Evolutionary conservation across 106 monocot species (phyloP).

Genomic region (Dioscorea alata): DNA sequence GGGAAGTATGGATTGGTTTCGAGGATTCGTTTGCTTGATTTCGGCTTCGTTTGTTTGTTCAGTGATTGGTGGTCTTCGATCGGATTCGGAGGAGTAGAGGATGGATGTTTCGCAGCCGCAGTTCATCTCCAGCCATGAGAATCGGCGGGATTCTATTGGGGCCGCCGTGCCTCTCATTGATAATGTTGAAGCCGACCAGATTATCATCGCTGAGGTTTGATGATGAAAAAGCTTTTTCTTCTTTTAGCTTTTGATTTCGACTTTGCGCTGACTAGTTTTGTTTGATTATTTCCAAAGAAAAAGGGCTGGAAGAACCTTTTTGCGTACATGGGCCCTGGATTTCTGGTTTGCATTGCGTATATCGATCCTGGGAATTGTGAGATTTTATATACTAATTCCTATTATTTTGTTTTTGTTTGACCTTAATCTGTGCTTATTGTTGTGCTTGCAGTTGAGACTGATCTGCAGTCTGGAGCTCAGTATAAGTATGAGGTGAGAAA

Average conservation of each 20-base stretch:
- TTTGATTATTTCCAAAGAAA: constrained; percentile 20
- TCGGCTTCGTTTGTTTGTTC: too few relatives aligned
- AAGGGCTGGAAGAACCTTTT: constrained; percentile 92
- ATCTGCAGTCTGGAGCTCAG: constrained; percentile 82
- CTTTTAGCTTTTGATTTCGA: not conserved
- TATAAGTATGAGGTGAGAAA: constrained; percentile 70
- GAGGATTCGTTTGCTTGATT: too few relatives aligned
- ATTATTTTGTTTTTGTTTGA: not conserved
- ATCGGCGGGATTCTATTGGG: constrained; percentile 19
- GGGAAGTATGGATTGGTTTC: too few relatives aligned
- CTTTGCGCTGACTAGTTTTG: not conserved
- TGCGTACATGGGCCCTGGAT: constrained; percentile 82
- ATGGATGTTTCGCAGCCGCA: constrained; percentile 20
- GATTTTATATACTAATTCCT: not conserved
- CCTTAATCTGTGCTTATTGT: constrained; percentile 1
- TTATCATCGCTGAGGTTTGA: constrained; percentile 66
- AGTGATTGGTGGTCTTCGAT: too few relatives aligned
- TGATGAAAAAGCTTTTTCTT: not conserved
- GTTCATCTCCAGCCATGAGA: constrained; percentile 62
- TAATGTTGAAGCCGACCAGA: constrained; percentile 53
- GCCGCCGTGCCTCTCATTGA: constrained; percentile 63
- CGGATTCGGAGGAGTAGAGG: not conserved
- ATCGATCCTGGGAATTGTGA: constrained; percentile 98
- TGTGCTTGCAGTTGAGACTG: constrained; percentile 77
- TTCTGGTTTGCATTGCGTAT: constrained; percentile 92